Base-by-base conservation (phyloP, 2,329 filamentous ascomycete genomes). In the Exophiala calicioides region DNA sequence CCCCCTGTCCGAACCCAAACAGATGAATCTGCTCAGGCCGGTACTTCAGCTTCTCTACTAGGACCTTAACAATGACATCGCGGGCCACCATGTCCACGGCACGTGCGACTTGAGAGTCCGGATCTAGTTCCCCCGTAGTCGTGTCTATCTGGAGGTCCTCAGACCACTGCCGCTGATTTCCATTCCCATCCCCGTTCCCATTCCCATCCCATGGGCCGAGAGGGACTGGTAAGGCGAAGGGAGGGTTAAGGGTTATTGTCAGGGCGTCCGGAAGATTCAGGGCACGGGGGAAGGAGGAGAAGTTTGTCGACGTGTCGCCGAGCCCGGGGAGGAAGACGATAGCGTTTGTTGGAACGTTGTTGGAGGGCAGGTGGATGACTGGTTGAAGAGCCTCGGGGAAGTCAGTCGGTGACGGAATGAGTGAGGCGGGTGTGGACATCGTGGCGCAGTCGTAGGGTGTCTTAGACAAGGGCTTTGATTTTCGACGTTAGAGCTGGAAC, bases 281-380 rank as follows among this genome's bases (percentile, higher is more conserved):
- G 57, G 80, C 81, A 46, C 74, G 73, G 15, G 83, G 87, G 52
- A 95, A 85, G 33, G 70, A 69, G 50, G 80, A 77, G 65, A 93
- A 94, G 26, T 86, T 75, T 3, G 65, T 61, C 50, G 88, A 79
- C 24, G 78, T 81, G 69, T 95, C 90, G 53, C 90, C 90, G 9
- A 95, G 79, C 55, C 89, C 89, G 67, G 95, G 90, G 47, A 95
- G 81, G 40, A 95, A 79, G 62, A 95, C 70, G 52, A 95, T 80
- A 57, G 94, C 76, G 23, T 56, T 56, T 43, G 50, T 53, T n/a
- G 51, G 42, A 57, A 76, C 69, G 34, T 78, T 63, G 39, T 72
- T 39, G 57, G 66, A 52, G 58, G 66, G 56, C 40, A 65, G 52
- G 59, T 66, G 66, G 62, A 74, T 62, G 29, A 66, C 65, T 33